Evolutionary conservation across 2,329 filamentous ascomycete species (phyloP).

Genomic region (Nemania bipapillata): DNA sequence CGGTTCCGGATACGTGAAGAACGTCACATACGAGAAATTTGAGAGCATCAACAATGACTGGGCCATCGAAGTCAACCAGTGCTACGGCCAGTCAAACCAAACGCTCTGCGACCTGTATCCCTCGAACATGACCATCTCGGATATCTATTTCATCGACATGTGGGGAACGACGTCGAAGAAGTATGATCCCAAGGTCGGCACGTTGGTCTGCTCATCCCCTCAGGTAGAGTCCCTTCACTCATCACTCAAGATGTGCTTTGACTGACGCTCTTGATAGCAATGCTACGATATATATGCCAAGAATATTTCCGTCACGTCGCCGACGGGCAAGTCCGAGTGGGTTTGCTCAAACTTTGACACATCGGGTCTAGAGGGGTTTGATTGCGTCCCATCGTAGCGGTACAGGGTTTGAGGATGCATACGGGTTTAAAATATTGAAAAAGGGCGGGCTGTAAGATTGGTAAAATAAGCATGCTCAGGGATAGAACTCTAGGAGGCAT

Average conservation of each 20-base stretch:
- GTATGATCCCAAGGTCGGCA: constrained; percentile 58
- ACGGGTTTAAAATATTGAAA: neutral
- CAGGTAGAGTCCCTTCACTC: constrained; percentile 50
- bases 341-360: constrained; percentile 40
- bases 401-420: neutral
- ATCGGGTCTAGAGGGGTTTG: constrained; percentile 38
- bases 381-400: constrained; percentile 35
- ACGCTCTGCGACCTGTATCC: constrained; percentile 54
- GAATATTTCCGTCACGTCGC: constrained; percentile 39
- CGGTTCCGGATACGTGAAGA: constrained; percentile 67
- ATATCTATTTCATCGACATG: constrained; percentile 68
- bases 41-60: constrained; percentile 71
- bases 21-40: constrained; percentile 74
- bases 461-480: too few relatives aligned
- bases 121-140: constrained; percentile 62
- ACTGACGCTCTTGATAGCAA: constrained; percentile 34
- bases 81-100: constrained; percentile 62
- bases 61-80: constrained; percentile 72
- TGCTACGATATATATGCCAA: constrained; percentile 40
- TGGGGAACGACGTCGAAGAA: constrained; percentile 62
- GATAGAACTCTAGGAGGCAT: too few relatives aligned
- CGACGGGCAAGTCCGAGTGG: constrained; percentile 38
- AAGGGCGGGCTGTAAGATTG: neutral
- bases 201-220: constrained; percentile 60
- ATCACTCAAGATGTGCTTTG: neutral